Evolutionary conservation across 1,284 basidiomycete species (phyloP).

Genomic region (Malassezia obtusa): DNA sequence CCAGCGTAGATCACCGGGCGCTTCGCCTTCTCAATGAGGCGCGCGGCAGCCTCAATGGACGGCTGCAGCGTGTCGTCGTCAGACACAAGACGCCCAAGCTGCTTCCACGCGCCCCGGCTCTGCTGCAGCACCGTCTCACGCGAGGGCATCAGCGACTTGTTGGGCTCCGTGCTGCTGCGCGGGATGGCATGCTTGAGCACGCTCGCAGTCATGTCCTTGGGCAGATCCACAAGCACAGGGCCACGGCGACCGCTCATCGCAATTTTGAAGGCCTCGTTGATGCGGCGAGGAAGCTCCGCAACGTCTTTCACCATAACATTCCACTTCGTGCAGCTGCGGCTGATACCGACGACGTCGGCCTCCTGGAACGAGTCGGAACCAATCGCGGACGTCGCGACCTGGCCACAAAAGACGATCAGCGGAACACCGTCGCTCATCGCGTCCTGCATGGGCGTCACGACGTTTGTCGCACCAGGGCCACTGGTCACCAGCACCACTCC

Average conservation of each 20-base stretch:
- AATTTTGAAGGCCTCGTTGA: slow-evolving; percentile 99
- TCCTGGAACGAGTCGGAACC: slow-evolving; percentile 98
- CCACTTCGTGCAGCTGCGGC: slow-evolving; percentile 95
- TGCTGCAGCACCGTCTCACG: slow-evolving; percentile 30
- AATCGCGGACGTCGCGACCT: slow-evolving; percentile 95
- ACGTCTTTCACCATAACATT: slow-evolving; percentile 99
- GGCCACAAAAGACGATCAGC: slow-evolving; percentile 88
- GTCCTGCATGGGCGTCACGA: slow-evolving; percentile 95
- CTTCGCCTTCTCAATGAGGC: slow-evolving; percentile 81
- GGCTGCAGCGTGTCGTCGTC: slow-evolving; percentile 12
- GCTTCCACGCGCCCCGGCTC: slow-evolving; percentile 1
- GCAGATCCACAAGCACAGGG: slow-evolving; percentile 91
- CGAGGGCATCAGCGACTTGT: slow-evolving; percentile 50
- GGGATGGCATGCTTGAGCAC: slow-evolving; percentile 78
- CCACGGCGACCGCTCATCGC: slow-evolving; percentile 92
- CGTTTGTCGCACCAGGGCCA: slow-evolving; percentile 94
- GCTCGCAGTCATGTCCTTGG: slow-evolving; percentile 91
- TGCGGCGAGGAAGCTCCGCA: slow-evolving; percentile 79
- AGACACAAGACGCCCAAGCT: neutral
- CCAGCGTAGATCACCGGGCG: slow-evolving; percentile 89
- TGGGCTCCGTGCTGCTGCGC: slow-evolving; percentile 76
- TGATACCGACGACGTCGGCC: slow-evolving; percentile 92
- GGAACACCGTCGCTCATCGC: slow-evolving; percentile 89
- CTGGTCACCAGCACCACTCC: slow-evolving; percentile 96
- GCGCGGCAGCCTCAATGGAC: slow-evolving; percentile 76